These are phyloP conservation scores for Pseudocercospora crystallina DNA, from an alignment of 2,329 filamentous ascomycete genomes.

Conservation along the genomic window DNA sequence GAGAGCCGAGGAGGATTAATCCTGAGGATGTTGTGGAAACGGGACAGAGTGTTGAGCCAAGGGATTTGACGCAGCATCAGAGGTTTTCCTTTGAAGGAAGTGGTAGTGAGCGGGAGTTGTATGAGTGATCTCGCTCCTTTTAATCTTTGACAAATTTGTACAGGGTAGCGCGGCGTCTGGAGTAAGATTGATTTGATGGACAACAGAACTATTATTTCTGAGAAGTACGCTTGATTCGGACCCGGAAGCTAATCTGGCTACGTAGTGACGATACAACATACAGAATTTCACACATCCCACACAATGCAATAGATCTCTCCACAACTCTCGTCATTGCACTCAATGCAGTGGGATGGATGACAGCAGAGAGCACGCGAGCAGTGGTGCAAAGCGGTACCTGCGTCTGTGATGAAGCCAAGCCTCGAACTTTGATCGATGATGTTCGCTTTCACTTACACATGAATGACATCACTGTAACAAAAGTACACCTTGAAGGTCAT, in stretches of 20 bases:
- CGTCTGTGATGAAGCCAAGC: no score
- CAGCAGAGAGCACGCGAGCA: no score
- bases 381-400: no score
- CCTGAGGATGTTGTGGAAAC: constrained; percentile 28
- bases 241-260: no score
- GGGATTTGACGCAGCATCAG: constrained; percentile 18
- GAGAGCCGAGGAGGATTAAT: constrained; percentile 24
- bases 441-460: constrained; percentile 3
- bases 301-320: neutral
- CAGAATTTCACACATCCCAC: constrained; percentile 1
- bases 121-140: constrained; percentile 7
- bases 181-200: neutral
- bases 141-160: neutral
- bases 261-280: neutral
- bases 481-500: neutral
- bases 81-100: constrained; percentile 28
- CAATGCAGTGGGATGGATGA: no score
- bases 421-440: no score
- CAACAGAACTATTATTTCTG: no score
- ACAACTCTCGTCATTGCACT: no score
- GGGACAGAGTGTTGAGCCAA: constrained; percentile 1
- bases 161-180: constrained; percentile 2
- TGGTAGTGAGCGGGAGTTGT: constrained; percentile 13
- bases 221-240: no score
- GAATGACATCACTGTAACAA: constrained; percentile 4